Base-by-base conservation (phyloP, 1,139 yeast genomes). In the Kluyveromyces sp. region DNA sequence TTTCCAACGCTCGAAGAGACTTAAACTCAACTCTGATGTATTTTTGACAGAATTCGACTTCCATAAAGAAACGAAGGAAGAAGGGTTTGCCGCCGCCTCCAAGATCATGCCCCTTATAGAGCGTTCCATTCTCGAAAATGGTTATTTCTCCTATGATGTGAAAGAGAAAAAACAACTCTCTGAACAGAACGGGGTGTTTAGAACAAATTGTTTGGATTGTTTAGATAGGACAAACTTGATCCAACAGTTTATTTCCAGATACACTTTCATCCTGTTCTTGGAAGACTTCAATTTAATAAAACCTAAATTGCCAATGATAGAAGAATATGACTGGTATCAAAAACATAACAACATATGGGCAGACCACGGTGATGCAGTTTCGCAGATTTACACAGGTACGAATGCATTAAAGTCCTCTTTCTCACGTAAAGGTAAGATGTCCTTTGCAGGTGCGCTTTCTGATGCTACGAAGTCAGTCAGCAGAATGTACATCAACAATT, bases 391-490 rank as follows among this genome's bases (percentile, higher is more conserved):
- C 63, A 92, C 98, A 0, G 98, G 98, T 4, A 94, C 98, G 0
- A 90, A 92, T 62, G 98, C 98, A 0, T 71, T 94, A 44, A 94
- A 94, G 64, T 87, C 97, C 0, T 87, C 96, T 3, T 92, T 84
- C 61, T 85, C 97, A 2, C 75, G 98, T 60, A 83, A 88, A 37
- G 98, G 98, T 21, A 90, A 89, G 60, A 88, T 89, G 96, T 88
- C 90, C 46, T 69, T 94, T 50, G 97, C 97, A 0, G 97, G 98
- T 25, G 97, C 97, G 0, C 68, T 94, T 33, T 86, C 96, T 0
- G 98, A 94, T 67, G 97, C 94, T 4, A 89, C 97, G 2, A 94
- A 94, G 64, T 87, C 96, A 0, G 96, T 94, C 4, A 83, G 95
- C 37, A 75, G 99, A 66, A 81, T 92, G 79, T 94, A 94, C 63